Conservation (phyloP, 495 filamentous ascomycete genomes). For the Aspergillus baeticus region DNA sequence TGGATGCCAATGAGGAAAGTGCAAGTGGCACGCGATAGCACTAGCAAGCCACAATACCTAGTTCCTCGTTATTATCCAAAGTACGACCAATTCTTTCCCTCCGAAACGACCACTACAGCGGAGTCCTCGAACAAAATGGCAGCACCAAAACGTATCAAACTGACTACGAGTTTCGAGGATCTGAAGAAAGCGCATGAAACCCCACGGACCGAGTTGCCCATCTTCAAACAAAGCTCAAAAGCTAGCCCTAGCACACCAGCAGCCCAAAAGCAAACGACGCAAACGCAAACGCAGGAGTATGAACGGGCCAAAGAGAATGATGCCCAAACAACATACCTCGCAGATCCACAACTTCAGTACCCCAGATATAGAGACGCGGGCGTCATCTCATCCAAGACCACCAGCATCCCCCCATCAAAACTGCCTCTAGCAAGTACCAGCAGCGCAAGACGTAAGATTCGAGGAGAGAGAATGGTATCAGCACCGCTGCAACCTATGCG, state of each 20-base stretch:
- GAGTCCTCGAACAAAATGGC: neutral
- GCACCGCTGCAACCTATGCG: neutral
- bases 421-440: neutral
- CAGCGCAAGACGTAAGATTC: conserved; percentile 7
- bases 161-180: conserved; percentile 7
- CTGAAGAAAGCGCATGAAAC: neutral
- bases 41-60: neutral
- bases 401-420: neutral
- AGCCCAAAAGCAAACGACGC: neutral
- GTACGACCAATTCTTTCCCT: neutral
- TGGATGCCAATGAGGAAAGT: neutral
- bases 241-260: neutral
- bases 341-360: neutral
- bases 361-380: neutral
- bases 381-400: neutral
- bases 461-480: conserved; percentile 18
- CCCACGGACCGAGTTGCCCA: neutral
- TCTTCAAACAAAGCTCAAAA: neutral
- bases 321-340: neutral
- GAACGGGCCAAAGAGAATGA: conserved; percentile 2
- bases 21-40: neutral
- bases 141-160: conserved; percentile 3
- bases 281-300: neutral
- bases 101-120: neutral
- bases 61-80: neutral